A percentile compares a stretch with the other conserved stretches of the same genome.
Conservation (phyloP, 371 early-diverging fungal species). For the Mortierella sp. region DNA sequence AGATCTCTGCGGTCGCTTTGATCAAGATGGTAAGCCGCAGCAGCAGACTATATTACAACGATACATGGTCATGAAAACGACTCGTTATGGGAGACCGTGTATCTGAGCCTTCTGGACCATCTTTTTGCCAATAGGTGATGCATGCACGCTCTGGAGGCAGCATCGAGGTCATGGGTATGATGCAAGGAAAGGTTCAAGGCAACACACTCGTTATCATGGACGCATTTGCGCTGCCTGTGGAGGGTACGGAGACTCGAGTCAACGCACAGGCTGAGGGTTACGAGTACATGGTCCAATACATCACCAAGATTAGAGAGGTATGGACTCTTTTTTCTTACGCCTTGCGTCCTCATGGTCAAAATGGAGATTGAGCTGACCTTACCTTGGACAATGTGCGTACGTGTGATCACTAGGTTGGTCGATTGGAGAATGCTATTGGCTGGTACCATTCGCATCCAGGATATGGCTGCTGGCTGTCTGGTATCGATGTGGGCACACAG, state of each 20-base stretch:
- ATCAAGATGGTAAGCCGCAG: constrained; percentile 91
- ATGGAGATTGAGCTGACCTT: not conserved
- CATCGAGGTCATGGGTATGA: constrained; percentile 97
- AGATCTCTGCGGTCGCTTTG: constrained; percentile 94
- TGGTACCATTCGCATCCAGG: constrained; percentile 99
- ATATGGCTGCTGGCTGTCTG: constrained; percentile 98
- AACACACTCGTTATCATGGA: constrained; percentile 96
- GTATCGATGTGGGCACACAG: constrained; percentile 97
- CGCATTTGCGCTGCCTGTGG: constrained; percentile 96
- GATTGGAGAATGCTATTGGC: constrained; percentile 94
- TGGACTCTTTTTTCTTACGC: not conserved
- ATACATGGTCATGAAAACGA: too few species aligned
- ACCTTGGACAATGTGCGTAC: too few species aligned
- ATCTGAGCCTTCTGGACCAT: not conserved
- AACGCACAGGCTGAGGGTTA: constrained; percentile 94
- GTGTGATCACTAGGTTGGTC: constrained; percentile 74
- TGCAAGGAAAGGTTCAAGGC: constrained; percentile 94
- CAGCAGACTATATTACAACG: too few species aligned
- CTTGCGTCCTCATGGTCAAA: not conserved
- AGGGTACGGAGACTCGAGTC: constrained; percentile 99
- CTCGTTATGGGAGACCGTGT: too few species aligned
- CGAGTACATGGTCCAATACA: constrained; percentile 97
- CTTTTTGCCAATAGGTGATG: constrained; percentile 70
- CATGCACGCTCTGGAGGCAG: constrained; percentile 97
- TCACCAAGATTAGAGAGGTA: constrained; percentile 85